Base-by-base conservation (phyloP, 1,284 basidiomycete genomes). In the Leucoagaricus sp. region DNA sequence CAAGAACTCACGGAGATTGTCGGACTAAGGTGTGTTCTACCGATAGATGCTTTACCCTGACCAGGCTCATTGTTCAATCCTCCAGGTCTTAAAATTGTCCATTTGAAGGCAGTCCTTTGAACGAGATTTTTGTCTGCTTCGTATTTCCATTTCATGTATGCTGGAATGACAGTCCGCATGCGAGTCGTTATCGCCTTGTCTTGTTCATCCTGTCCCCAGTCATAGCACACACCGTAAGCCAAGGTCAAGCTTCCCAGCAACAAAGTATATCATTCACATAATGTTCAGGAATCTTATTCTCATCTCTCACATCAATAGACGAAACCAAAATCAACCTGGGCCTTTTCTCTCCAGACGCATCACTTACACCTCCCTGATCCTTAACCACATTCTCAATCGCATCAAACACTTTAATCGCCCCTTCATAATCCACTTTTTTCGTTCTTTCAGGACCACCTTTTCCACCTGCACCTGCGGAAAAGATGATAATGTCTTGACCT, bases 401-500 rank as follows among this genome's bases (percentile, higher is more conserved):
- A 63, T 90, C 86, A 64, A 85, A 91, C 0, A 87, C 81, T 69
- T 89, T 90, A 54, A 90, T 63, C 0, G 88, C 87, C 2, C 86
- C 89, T 50, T 85, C 81, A 64, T 85, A 84, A 67, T 92, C 90
- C 9, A 92, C 88, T 23, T 76, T 77, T 61, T 81, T 81, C 1
- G 85, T 89, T 31, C 88, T 72, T 58, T 87, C 85, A 9, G 76
- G 70, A 0, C 82, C 77, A 62, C 85, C 87, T 63, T 86, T 86
- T 0, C 86, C 86, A 0, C 87, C 88, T 0, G 89, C 85, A 1
- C 89, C 89, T 0, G 86, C 86, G 19, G 81, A 73, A 64, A 87
- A 91, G 60, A 89, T 78, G 13, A 91, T 82, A 21, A 83, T 75
- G 46, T 81, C 72, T n/a, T 75, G 68, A 2, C 75, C 76, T 25